Base-by-base conservation (phyloP, 148 eudicot genomes). In the Simmondsia chinensis region DNA sequence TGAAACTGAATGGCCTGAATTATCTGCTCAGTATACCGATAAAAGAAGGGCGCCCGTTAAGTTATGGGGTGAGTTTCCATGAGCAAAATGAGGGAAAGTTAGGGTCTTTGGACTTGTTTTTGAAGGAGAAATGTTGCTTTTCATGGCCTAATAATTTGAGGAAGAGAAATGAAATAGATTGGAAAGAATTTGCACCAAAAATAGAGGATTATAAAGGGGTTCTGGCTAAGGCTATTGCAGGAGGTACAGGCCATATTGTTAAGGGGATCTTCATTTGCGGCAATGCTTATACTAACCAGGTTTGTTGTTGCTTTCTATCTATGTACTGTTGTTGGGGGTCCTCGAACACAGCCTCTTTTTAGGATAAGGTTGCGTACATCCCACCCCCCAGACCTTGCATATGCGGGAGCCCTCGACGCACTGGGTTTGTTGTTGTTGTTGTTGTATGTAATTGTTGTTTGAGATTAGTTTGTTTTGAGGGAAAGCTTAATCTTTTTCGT, bases 261-360 rank as follows among this genome's bases (percentile, higher is more conserved):
- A 89, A 52, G 60, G 97, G 97, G 12, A 76, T 89, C 46, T 89
- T 89, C 58, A 76, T 11, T 21, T 75, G 87, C 54, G 84, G 85
- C 69, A 89, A 89, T 70, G 87, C 82, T 59, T 89, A 89, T 52
- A 69, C 80, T 26, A 84, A 78, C 64, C 79, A 77, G 94, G 97
- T 89, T 25, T 11, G 24, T 28, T 11, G 4, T 23, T 9, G 9
- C n/a, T 3, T 8, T 36, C 4, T 35, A 8, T 33, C 3, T 42
- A 28, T 18, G 33, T 29, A 47, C n/a, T n/a, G n/a, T n/a, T 7
- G 6, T 19, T 32, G 12, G 18, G 21, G 27, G 16, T n/a, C 22
- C 10, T 27, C 12, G 11, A 29, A 3, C 16, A 7, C 4, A 29
- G 6, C 20, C 1, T 17, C 18, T 9, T 45, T 11, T 14, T 18